Base-by-base conservation (phyloP, 495 filamentous ascomycete genomes). In the Articulospora tetracladia region DNA sequence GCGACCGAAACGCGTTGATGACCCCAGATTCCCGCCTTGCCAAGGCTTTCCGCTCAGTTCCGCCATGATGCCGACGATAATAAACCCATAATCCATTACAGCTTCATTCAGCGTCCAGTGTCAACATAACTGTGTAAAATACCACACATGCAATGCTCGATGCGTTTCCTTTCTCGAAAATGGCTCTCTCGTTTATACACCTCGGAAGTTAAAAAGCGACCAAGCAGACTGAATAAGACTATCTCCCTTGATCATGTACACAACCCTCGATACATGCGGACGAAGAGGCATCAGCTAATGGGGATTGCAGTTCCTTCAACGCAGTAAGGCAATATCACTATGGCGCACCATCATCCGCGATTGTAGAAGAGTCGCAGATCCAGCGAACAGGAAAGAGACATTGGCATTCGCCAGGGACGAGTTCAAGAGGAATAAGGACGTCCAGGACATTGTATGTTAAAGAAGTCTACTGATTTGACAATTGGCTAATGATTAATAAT, bases 351-450 rank as follows among this genome's bases (percentile, higher is more conserved):
- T 88, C 30, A 56, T 86, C 20, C 76, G 84, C 20, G 75, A 70
- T 53, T 77, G 75, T 15, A 68, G 73, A 54, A 73, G 70, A 28
- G 82, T 87, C 23, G 30, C 69, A 6, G 80, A 85, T 60, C 71
- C 73, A 34, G 66, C 65, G 10, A 83, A 86, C 12, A 79, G 84
- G 23, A 71, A 75, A 50, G 92, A 95, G 64, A 83, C 92, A 60
- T 78, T 79, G 32, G 72, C 74, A 26, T 93, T 89, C 76, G 91
- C 87, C 27, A 81, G 90, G 13, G 74, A 78, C 47, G 91, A 94
- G 64, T 93, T 94, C 68, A 86, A 90, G 70, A 79, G 88, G 25
- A 84, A 91, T 71, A 82, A 80, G 22, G 62, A 76, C 30, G 86
- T 93, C 23, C 85, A 83, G 1, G 90, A 95, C 69, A 63, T 89